A percentile compares a stretch with the other conserved stretches of the same genome.
phyloP scores from a whole-genome alignment of 345 rosid species.

The Populus ilicifolia region DNA sequence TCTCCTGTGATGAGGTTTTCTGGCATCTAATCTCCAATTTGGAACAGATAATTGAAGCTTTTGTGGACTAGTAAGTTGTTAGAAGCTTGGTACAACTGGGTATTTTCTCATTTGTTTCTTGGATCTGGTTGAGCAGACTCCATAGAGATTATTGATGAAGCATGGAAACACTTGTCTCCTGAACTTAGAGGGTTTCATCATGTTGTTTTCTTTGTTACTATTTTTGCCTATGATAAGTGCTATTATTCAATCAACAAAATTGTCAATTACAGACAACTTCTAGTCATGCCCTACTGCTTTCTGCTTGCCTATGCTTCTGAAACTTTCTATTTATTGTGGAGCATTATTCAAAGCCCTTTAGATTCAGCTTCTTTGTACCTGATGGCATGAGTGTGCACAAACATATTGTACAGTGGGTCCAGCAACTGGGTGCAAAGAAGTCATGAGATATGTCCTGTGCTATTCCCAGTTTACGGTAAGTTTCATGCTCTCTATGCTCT shows the following conservation, averaged over 20 bases:
- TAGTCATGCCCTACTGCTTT: not conserved
- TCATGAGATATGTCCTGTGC: not conserved
- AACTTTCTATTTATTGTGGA: not conserved
- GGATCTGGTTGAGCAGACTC: not conserved
- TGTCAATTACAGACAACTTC: not conserved
- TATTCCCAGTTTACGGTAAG: not conserved
- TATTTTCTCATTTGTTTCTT: not conserved
- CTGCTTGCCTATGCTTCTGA: not conserved
- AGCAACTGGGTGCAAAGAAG: conserved; percentile 2
- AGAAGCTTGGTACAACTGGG: not conserved
- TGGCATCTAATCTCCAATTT: not conserved
- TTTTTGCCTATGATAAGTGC: not conserved
- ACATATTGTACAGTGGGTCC: not conserved
- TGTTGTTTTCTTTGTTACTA: not conserved
- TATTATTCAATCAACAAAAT: not conserved
- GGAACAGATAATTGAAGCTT: not conserved
- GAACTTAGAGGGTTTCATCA: not conserved
- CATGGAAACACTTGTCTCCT: not conserved
- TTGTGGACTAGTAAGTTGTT: not conserved
- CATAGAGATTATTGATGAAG: not conserved
- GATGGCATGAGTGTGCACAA: not conserved
- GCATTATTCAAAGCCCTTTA: not conserved
- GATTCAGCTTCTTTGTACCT: not conserved
- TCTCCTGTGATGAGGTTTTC: not conserved
- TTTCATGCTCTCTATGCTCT: too few species aligned